These are phyloP conservation scores for Vigna hirtella DNA, from an alignment of 306 rosid genomes.

Conservation along the genomic window DNA sequence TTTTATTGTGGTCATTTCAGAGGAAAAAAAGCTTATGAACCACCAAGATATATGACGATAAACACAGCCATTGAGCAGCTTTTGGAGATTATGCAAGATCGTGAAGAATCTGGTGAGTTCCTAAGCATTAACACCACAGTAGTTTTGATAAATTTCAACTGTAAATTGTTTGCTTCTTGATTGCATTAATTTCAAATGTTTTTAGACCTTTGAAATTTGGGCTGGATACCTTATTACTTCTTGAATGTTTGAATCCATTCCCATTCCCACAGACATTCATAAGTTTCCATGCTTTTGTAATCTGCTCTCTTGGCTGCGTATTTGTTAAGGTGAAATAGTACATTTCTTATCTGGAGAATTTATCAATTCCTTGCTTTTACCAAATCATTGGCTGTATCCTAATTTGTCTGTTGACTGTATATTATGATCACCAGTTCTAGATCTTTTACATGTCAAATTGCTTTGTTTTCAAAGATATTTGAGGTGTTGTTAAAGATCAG, in stretches of 20 bases:
- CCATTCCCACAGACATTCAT: background rate
- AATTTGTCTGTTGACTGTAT: conserved; percentile 6
- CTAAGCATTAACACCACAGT: background rate
- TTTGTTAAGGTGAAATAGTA: background rate
- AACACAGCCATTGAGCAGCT: conserved; percentile 90
- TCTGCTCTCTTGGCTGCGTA: too few relatives aligned
- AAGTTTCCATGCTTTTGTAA: conserved; percentile 8
- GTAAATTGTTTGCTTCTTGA: conserved; percentile 28
- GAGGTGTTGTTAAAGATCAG: conserved; percentile 3
- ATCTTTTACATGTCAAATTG: conserved; percentile 12
- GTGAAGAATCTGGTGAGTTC: conserved; percentile 68
- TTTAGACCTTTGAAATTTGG: conserved; percentile 4
- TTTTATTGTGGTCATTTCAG: conserved; percentile 48
- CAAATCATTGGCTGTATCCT: background rate
- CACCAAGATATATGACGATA: conserved; percentile 86
- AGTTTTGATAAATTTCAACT: conserved; percentile 11
- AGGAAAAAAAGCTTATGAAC: conserved; percentile 86
- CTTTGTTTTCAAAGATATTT: conserved; percentile 8
- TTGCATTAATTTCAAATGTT: conserved; percentile 8
- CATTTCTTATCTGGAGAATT: background rate
- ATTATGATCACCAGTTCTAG: background rate
- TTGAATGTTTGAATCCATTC: background rate
- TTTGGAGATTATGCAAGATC: conserved; percentile 74
- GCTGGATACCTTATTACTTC: conserved; percentile 4
- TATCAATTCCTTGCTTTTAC: conserved; percentile 2